Evolutionary conservation across 768 basidiomycete genomes (phyloP).

Genomic region (Amanita pseudoporphyria): DNA sequence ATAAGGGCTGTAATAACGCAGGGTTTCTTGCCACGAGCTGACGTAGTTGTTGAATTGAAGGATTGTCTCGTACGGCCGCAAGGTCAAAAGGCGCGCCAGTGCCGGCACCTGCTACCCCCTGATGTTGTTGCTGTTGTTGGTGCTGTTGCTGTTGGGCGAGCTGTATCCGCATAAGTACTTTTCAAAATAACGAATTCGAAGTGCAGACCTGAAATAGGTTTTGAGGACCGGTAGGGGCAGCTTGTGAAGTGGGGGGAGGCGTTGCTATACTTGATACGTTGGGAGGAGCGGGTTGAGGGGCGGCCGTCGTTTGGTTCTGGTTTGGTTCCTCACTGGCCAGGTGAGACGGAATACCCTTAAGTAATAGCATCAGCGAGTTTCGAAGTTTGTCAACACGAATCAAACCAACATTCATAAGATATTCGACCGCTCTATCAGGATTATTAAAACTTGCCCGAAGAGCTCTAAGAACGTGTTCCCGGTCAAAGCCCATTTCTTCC

Average conservation of each 20-base stretch:
- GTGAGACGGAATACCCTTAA: constrained; percentile 73
- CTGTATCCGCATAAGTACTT: constrained; percentile 22
- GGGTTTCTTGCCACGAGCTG: constrained; percentile 72
- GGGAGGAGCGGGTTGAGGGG: constrained; percentile 16
- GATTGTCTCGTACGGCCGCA: constrained; percentile 46
- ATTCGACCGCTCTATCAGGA: constrained; percentile 97
- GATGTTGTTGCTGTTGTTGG: constrained; percentile 24
- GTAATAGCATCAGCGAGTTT: constrained; percentile 5
- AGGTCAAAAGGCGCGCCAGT: constrained; percentile 30
- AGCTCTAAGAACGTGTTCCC: constrained; percentile 77
- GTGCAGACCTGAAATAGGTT: constrained; percentile 75
- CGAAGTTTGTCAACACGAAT: constrained; percentile 6
- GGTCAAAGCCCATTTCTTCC: constrained; percentile 89
- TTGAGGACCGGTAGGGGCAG: constrained; percentile 42
- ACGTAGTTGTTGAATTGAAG: constrained; percentile 66
- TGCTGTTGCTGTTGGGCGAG: constrained; percentile 65
- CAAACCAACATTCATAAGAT: constrained; percentile 75
- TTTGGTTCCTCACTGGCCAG: constrained; percentile 42
- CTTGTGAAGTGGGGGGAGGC: constrained; percentile 8
- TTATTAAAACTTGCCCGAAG: constrained; percentile 95
- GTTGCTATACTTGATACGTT: constrained; percentile 13
- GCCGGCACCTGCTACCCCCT: constrained; percentile 17
- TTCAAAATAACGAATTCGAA: background rate
- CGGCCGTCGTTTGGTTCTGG: constrained; percentile 16
- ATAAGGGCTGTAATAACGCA: constrained; percentile 59